phyloP scores from a whole-genome alignment of 768 basidiomycete genomes.

The Paxillus rubicundulus region DNA sequence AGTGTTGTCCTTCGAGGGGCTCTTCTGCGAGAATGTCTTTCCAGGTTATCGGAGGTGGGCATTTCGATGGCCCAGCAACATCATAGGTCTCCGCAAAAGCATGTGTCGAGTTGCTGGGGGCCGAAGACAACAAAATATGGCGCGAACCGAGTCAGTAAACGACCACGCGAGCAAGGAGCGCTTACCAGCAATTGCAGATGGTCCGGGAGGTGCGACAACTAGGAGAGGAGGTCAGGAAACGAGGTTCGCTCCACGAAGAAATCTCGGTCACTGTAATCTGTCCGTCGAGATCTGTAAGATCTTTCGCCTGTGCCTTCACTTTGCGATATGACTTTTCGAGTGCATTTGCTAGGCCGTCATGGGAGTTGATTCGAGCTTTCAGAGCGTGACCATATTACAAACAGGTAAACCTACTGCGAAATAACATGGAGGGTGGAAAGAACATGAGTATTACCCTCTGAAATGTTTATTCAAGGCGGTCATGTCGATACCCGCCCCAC shows the following conservation, averaged over 20 bases:
- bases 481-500: conserved; percentile 56
- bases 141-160: conserved; percentile 2
- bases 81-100: conserved; percentile 54
- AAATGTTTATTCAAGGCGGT: conserved; percentile 49
- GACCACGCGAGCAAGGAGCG: neutral
- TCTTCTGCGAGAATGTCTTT: conserved; percentile 76
- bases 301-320: conserved; percentile 49
- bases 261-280: conserved; percentile 52
- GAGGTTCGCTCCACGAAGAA: neutral
- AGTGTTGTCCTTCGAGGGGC: conserved; percentile 83
- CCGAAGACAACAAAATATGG: conserved; percentile 56
- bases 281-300: conserved; percentile 59
- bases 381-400: conserved; percentile 46
- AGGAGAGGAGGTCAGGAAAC: conserved; percentile 1
- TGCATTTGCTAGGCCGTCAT: conserved; percentile 59
- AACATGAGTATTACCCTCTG: conserved; percentile 43
- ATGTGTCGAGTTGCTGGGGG: conserved; percentile 49
- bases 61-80: conserved; percentile 29
- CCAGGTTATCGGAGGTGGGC: conserved; percentile 59
- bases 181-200: conserved; percentile 73
- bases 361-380: conserved; percentile 69
- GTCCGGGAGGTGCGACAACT: conserved; percentile 63
- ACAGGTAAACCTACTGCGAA: conserved; percentile 12
- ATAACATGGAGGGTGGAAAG: conserved; percentile 1
- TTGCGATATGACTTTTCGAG: conserved; percentile 50